A percentile compares a stretch with the other conserved stretches of the same genome.
Evolutionary conservation across 257 asterid species (phyloP).

Genomic region (Nicotiana otophora): DNA sequence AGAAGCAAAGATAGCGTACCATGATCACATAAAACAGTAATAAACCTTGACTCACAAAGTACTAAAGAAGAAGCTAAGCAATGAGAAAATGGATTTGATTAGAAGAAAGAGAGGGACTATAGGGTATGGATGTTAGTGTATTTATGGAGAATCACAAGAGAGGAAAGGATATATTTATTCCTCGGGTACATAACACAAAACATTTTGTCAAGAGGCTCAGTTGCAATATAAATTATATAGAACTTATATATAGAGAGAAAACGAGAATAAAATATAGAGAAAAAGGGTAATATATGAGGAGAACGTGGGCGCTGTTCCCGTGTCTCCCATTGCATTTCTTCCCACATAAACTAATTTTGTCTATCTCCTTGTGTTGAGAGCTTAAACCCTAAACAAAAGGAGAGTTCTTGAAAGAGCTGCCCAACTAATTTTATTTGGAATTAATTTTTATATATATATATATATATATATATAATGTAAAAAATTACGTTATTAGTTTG

Average conservation of each 20-base stretch:
- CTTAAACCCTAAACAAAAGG: constrained; percentile 41
- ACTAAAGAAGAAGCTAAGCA: constrained; percentile 1
- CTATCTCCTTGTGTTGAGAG: constrained; percentile 76
- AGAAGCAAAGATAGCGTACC: constrained; percentile 29
- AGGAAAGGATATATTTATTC: constrained; percentile 16
- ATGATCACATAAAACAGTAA: constrained; percentile 28
- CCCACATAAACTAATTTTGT: constrained; percentile 27
- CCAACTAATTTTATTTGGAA: neutral
- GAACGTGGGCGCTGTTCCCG: constrained; percentile 89
- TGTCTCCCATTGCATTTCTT: constrained; percentile 45
- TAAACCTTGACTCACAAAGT: neutral
- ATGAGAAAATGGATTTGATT: neutral
- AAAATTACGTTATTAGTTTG: too few species aligned
- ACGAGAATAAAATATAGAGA: neutral
- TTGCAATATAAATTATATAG: constrained; percentile 10
- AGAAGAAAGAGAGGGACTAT: constrained; percentile 36
- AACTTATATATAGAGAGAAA: neutral
- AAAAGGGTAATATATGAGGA: constrained; percentile 40
- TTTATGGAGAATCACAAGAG: constrained; percentile 51
- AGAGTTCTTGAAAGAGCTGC: constrained; percentile 44
- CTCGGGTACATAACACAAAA: constrained; percentile 16
- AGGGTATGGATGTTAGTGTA: constrained; percentile 34
- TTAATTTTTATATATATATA: too few species aligned
- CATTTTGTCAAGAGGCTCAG: constrained; percentile 24
- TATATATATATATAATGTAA: too few species aligned